Conservation (phyloP, 352 stramenopile species). For the Globisporangium lucens region DNA sequence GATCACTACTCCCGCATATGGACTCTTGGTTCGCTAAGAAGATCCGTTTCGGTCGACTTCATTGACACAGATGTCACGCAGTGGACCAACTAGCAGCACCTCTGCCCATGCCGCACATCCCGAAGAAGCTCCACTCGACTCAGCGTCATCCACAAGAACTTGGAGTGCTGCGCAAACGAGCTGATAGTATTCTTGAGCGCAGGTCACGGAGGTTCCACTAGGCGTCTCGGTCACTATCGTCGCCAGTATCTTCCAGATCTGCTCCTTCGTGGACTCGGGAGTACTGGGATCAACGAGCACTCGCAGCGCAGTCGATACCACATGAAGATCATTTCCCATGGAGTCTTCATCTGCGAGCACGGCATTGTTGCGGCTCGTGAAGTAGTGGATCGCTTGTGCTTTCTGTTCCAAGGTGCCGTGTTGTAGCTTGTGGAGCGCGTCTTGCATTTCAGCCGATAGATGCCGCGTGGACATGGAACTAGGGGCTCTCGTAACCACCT, state of each 20-base stretch:
- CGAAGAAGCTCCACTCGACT: neutral
- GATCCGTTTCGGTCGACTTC: neutral
- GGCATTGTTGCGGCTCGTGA: neutral
- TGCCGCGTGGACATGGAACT: no score
- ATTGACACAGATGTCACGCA: neutral
- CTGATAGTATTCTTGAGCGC: neutral
- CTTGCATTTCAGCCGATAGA: neutral
- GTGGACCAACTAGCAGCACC: neutral
- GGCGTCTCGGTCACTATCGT: neutral
- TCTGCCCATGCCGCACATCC: neutral
- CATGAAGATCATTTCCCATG: neutral
- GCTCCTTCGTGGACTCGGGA: neutral
- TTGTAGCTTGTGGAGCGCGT: neutral
- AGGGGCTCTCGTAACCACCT: no score
- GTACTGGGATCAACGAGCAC: neutral
- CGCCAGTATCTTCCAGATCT: neutral
- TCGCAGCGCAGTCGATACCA: no score
- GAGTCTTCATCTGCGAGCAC: neutral
- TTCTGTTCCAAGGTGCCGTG: neutral
- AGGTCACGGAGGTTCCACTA: neutral
- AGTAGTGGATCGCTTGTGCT: neutral
- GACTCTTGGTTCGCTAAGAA: neutral
- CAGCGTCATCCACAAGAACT: neutral
- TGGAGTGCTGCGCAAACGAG: neutral
- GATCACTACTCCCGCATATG: neutral